Evolutionary conservation across 139 green algal genomes (phyloP).

Genomic region (Haematococcus lacustris): DNA sequence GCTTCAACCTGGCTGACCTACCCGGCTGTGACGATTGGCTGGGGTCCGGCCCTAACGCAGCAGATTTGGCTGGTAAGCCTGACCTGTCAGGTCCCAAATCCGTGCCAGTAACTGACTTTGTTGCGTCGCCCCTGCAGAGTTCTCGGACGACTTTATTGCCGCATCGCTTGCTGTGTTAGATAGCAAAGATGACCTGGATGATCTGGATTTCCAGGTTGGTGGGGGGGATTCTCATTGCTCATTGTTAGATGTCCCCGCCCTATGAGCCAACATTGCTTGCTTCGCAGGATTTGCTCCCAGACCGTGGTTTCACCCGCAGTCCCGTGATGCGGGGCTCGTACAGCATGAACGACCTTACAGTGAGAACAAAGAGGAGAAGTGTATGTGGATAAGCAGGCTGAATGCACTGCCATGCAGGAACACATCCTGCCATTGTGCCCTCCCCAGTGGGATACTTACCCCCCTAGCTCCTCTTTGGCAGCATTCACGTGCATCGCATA

Average conservation of each 20-base stretch:
- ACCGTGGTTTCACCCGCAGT: background rate
- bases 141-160: background rate
- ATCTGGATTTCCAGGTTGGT: background rate
- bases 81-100: too few species aligned
- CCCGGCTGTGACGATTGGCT: too few species aligned
- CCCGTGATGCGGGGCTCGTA: slow-evolving; percentile 3
- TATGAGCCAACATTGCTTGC: background rate
- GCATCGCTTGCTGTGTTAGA: background rate
- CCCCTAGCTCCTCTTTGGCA: background rate
- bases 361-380: background rate
- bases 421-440: background rate
- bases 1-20: too few species aligned
- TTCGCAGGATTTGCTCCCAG: background rate
- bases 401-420: background rate
- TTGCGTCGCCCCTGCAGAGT: background rate
- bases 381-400: background rate
- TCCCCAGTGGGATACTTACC: background rate
- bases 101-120: background rate
- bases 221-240: background rate
- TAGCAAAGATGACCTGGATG: background rate
- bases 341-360: slow-evolving; percentile 9
- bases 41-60: too few species aligned
- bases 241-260: background rate
- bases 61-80: background rate
- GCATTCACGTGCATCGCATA: background rate